Percentiles rank a stretch among this genome's conserved stretches.
Conservation (phyloP, 371 early-diverging fungal species). For the Gilbertella persicaria region DNA sequence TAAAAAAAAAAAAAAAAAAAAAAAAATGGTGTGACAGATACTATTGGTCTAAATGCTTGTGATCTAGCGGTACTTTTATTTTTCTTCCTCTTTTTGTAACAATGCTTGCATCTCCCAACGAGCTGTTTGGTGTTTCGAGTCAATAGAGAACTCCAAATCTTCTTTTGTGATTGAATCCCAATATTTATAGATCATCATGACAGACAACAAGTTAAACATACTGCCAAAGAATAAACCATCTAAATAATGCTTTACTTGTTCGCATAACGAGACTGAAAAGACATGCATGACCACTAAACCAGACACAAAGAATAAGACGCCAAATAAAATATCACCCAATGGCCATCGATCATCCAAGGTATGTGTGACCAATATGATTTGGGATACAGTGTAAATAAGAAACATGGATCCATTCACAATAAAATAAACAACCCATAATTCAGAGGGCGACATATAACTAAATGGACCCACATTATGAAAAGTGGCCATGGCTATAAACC, state of each 20-base stretch:
- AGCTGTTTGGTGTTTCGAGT: constrained; percentile 52
- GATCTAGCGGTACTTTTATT: too few relatives aligned
- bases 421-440: constrained; percentile 76
- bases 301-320: constrained; percentile 70
- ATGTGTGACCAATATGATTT: constrained; percentile 81
- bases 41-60: constrained; percentile 1
- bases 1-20: too few relatives aligned
- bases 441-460: constrained; percentile 57
- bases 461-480: constrained; percentile 70
- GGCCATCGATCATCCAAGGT: constrained; percentile 93
- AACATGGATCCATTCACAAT: constrained; percentile 71
- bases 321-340: constrained; percentile 77
- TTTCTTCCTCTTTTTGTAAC: constrained; percentile 12
- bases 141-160: constrained; percentile 89
- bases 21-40: constrained; percentile 14
- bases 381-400: constrained; percentile 74
- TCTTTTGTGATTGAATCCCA: constrained; percentile 95
- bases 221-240: constrained; percentile 90
- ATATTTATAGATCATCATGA: constrained; percentile 96
- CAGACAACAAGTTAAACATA: constrained; percentile 76
- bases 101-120: constrained; percentile 50
- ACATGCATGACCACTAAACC: constrained; percentile 74
- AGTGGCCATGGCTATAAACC: constrained; percentile 75
- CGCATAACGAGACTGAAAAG: constrained; percentile 71
- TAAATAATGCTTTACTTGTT: constrained; percentile 80